Conservation (phyloP, 805 yeast species). For the Zygosaccharomyces siamensis region DNA sequence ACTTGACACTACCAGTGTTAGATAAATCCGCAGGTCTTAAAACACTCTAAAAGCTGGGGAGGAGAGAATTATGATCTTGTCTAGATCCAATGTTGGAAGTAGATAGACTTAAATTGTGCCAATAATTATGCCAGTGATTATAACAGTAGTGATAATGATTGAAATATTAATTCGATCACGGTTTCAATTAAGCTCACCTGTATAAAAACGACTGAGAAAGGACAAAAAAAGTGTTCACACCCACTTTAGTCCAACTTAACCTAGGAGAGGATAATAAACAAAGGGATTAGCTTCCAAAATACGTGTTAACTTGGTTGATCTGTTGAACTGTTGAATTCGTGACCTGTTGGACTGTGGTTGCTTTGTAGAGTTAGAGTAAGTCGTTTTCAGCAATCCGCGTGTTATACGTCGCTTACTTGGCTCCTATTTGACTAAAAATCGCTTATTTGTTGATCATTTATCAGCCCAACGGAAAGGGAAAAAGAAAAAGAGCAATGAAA, state of each 20-base stretch:
- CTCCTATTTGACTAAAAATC: not conserved
- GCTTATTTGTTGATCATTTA: not conserved
- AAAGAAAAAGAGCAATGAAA: not conserved
- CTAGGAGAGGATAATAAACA: not conserved
- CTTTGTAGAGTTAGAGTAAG: too few species aligned
- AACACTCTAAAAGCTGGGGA: not conserved
- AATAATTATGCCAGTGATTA: not conserved
- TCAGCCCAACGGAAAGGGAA: not conserved
- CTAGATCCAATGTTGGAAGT: not conserved
- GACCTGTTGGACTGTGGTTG: not conserved
- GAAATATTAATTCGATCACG: too few species aligned
- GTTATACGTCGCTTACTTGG: not conserved
- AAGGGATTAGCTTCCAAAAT: not conserved
- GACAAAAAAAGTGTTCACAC: not conserved
- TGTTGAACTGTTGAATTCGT: not conserved
- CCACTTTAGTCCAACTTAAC: not conserved
- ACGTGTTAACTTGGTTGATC: not conserved
- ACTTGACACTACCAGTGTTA: conserved; percentile 4
- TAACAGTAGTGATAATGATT: too few species aligned
- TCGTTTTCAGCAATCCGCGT: not conserved
- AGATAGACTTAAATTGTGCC: not conserved
- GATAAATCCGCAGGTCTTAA: conserved; percentile 1
- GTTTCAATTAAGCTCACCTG: too few species aligned
- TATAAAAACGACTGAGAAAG: not conserved
- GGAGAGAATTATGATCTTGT: not conserved